These are phyloP conservation scores for Ceratobasidium theobromae DNA, from an alignment of 1,284 basidiomycete species.

Conservation along the genomic window DNA sequence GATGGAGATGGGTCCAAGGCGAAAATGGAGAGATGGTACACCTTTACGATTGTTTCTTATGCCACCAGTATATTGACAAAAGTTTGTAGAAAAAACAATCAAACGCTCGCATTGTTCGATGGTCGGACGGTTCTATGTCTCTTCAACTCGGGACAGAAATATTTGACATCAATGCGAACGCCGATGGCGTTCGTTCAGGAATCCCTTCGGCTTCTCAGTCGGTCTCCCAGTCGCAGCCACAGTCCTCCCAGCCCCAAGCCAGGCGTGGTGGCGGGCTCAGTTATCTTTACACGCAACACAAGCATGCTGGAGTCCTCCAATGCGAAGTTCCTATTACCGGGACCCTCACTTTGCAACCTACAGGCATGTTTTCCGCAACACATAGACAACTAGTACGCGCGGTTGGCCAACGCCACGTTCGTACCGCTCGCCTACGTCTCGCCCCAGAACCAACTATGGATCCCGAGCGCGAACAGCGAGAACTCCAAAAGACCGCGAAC, in stretches of 20 bases:
- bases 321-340: conserved; percentile 82
- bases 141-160: conserved; percentile 86
- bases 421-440: conserved; percentile 72
- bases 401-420: conserved; percentile 80
- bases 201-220: conserved; percentile 51
- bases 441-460: conserved; percentile 71
- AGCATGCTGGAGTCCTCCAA: conserved; percentile 80
- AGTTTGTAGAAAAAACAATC: conserved; percentile 67
- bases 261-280: conserved; percentile 49
- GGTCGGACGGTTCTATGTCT: conserved; percentile 89
- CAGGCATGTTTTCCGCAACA: conserved; percentile 86
- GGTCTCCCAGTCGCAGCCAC: conserved; percentile 40
- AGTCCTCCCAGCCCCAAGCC: conserved; percentile 40
- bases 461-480: conserved; percentile 70
- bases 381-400: conserved; percentile 86
- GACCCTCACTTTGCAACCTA: conserved; percentile 80
- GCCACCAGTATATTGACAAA: not conserved
- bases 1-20: conserved; percentile 86
- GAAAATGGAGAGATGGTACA: conserved; percentile 67
- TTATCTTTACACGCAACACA: conserved; percentile 89
- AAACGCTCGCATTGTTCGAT: conserved; percentile 83
- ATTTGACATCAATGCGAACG: conserved; percentile 78
- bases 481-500: conserved; percentile 63
- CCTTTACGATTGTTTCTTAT: conserved; percentile 33
- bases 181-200: conserved; percentile 65